phyloP scores from a whole-genome alignment of 768 basidiomycete genomes.

The Paxillus involutus region DNA sequence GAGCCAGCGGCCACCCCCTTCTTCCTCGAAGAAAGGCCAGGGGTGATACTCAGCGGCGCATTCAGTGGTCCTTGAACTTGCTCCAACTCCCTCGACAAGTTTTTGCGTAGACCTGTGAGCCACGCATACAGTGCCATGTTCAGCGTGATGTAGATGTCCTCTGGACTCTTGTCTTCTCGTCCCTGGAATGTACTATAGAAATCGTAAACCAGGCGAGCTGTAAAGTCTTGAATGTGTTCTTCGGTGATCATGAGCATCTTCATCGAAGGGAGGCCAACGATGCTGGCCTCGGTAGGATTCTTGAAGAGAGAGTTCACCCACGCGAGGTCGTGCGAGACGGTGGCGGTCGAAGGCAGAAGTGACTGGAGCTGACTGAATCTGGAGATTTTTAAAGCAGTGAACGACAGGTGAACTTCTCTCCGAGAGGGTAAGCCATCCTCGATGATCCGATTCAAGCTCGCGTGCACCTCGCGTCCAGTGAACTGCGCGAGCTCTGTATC shows the following conservation, averaged over 20 bases:
- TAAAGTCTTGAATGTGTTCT: constrained; percentile 44
- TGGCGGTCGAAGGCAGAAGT: constrained; percentile 38
- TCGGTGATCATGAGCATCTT: constrained; percentile 78
- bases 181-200: constrained; percentile 71
- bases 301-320: constrained; percentile 66
- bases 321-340: constrained; percentile 41
- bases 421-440: constrained; percentile 48
- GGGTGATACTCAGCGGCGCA: constrained; percentile 37
- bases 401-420: constrained; percentile 69
- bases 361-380: constrained; percentile 66
- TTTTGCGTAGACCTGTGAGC: constrained; percentile 77
- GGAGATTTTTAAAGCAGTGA: constrained; percentile 76
- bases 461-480: constrained; percentile 64
- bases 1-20: constrained; percentile 27
- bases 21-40: constrained; percentile 33
- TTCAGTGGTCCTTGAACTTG: constrained; percentile 63
- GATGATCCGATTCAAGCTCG: constrained; percentile 65
- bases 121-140: constrained; percentile 82
- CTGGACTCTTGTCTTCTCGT: constrained; percentile 51
- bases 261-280: constrained; percentile 82
- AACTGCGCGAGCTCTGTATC: constrained; percentile 81
- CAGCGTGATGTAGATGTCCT: constrained; percentile 84
- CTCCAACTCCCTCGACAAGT: constrained; percentile 74
- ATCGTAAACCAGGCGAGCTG: constrained; percentile 56
- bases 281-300: constrained; percentile 65